A percentile compares a stretch with the other conserved stretches of the same genome.
Evolutionary conservation across 306 rosid genomes (phyloP).

Genomic region (Amphicarpaea edgeworthii): DNA sequence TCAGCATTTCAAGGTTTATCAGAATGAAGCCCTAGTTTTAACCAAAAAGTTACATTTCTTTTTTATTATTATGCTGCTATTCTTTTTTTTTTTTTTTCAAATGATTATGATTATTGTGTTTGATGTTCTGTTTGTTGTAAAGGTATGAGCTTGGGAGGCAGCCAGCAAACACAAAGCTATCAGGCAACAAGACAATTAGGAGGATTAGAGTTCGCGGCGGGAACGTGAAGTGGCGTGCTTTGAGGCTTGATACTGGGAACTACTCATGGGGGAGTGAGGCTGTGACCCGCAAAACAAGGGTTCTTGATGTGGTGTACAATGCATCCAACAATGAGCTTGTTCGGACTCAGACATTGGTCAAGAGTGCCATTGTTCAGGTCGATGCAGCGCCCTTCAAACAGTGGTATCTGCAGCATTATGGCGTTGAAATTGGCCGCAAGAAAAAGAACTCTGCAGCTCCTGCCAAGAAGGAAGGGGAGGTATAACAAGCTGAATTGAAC

Average conservation of each 20-base stretch:
- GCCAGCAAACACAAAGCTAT: slow-evolving; percentile 69
- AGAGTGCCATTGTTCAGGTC: slow-evolving; percentile 71
- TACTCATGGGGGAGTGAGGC: slow-evolving; percentile 77
- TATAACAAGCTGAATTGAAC: slow-evolving; percentile 8
- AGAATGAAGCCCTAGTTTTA: not conserved
- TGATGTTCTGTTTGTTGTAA: slow-evolving; percentile 16
- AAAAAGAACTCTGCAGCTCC: slow-evolving; percentile 51
- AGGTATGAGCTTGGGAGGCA: slow-evolving; percentile 79
- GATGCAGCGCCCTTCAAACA: slow-evolving; percentile 78
- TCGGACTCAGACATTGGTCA: slow-evolving; percentile 74
- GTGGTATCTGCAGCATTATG: slow-evolving; percentile 74
- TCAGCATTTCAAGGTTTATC: not conserved
- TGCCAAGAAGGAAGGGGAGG: slow-evolving; percentile 74
- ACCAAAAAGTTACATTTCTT: not conserved
- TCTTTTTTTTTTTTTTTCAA: not conserved
- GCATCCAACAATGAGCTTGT: slow-evolving; percentile 76
- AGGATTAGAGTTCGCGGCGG: slow-evolving; percentile 72
- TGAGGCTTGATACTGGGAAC: slow-evolving; percentile 76
- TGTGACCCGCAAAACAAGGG: slow-evolving; percentile 63
- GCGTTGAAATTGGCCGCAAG: slow-evolving; percentile 71
- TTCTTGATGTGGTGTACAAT: slow-evolving; percentile 75
- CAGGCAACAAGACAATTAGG: slow-evolving; percentile 72
- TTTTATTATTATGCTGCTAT: not conserved
- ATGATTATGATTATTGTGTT: not conserved
- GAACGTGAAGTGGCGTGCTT: slow-evolving; percentile 74